Conservation (phyloP, 2,329 filamentous ascomycete species). For the Juglanconis oblonga region DNA sequence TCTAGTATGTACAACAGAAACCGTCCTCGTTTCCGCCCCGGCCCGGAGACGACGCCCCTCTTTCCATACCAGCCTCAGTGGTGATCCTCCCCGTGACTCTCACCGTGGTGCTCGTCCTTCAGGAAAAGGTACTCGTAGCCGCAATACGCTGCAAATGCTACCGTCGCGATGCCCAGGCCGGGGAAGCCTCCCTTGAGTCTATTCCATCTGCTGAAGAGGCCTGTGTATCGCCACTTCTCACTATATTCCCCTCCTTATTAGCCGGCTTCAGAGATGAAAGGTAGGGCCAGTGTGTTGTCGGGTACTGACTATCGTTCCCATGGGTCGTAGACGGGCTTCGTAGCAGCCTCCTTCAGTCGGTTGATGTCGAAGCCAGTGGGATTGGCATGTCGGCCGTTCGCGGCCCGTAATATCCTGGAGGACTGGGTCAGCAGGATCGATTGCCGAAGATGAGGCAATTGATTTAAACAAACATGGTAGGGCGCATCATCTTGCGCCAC, state of each 20-base stretch:
- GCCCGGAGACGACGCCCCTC: neutral
- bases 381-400: slow-evolving; percentile 59
- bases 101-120: slow-evolving; percentile 62
- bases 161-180: slow-evolving; percentile 86
- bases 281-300: neutral
- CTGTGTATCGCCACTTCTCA: slow-evolving; percentile 92
- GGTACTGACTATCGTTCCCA: slow-evolving; percentile 61
- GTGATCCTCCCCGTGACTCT: slow-evolving; percentile 53
- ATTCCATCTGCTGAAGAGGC: slow-evolving; percentile 83
- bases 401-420: slow-evolving; percentile 48
- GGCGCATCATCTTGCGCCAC: slow-evolving; percentile 32
- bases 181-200: slow-evolving; percentile 85
- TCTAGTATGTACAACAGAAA: slow-evolving; percentile 14
- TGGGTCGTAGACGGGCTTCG: slow-evolving; percentile 60
- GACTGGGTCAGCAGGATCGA: slow-evolving; percentile 3
- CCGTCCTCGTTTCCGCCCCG: neutral
- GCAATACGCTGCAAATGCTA: slow-evolving; percentile 88
- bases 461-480: slow-evolving; percentile 32
- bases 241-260: slow-evolving; percentile 44
- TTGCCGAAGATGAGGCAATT: neutral
- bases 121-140: slow-evolving; percentile 86
- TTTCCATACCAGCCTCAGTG: slow-evolving; percentile 41
- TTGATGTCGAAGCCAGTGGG: slow-evolving; percentile 90
- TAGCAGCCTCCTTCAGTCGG: slow-evolving; percentile 71
- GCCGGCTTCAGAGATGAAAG: too few species aligned